Base-by-base conservation (phyloP, 305 asterid species). In the Rubia balearica region DNA sequence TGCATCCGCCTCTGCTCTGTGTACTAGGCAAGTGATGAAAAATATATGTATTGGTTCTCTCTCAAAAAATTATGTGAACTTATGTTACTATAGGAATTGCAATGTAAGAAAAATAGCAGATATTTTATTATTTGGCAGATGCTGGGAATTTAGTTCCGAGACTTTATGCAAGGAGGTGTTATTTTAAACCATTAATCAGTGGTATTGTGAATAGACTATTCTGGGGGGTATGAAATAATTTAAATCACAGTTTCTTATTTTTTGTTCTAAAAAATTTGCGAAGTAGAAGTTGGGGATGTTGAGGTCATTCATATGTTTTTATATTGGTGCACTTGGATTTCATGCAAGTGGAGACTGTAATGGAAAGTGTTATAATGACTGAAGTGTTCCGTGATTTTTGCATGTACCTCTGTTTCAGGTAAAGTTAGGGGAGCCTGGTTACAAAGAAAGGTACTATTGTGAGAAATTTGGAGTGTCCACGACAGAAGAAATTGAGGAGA, bases 401-500 rank as follows among this genome's bases (percentile, higher is more conserved):
- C 6, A 22, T 24, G 19, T 62, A n/a, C 61, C 76, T 73, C 30
- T 60, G 57, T 81, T 68, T 75, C 90, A 94, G 99, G 88, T 94
- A 76, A 89, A 82, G 79, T 80, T 94, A 69, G 98, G 99, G 77
- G 97, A 91, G 81, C 99, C 97, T 73, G 99, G 99, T 78, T 94
- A 91, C 83, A 91, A 86, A 77, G 99, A 88, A 73, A 88, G 99
- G 77, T 94, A 94, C 73, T 94, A 94, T 86, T 79, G 85, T 72
- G 98, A 90, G 88, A 94, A 94, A 80, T 94, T 94, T 61, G 89
- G 86, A 69, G 51, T 83, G 45, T 84, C 94, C 64, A 88, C 81
- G 46, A 83, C 90, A 24, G 86, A 83, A 81, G 81, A 82, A 77
- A 81, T 91, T 49, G 84, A 90, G 57, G 92, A 87, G 85, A 81